These are phyloP conservation scores for Colletotrichum gigasporum DNA, from an alignment of 2,329 filamentous ascomycete species.

Conservation along the genomic window DNA sequence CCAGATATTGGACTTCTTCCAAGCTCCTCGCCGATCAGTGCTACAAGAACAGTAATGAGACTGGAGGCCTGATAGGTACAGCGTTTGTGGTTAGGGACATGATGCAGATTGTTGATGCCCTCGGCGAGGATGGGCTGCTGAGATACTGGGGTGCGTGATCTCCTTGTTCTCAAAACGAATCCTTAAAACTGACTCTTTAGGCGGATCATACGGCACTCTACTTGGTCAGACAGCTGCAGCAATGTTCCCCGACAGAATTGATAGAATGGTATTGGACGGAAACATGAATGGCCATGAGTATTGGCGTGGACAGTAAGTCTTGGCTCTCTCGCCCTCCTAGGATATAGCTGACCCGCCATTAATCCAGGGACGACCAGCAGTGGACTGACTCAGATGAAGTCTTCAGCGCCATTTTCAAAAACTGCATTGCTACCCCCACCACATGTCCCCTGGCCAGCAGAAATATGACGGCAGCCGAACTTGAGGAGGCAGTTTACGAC, in stretches of 20 bases:
- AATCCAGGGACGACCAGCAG: constrained; percentile 36
- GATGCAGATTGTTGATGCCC: constrained; percentile 48
- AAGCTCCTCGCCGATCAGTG: constrained; percentile 36
- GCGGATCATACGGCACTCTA: constrained; percentile 49
- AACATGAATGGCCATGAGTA: constrained; percentile 43
- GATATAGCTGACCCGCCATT: background rate
- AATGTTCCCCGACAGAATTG: constrained; percentile 49
- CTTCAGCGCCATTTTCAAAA: constrained; percentile 37
- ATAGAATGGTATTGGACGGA: constrained; percentile 44
- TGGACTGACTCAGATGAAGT: constrained; percentile 38
- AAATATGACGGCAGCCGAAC: constrained; percentile 29
- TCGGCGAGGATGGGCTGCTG: constrained; percentile 50
- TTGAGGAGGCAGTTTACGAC: constrained; percentile 36
- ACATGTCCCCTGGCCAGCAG: constrained; percentile 36
- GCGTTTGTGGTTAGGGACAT: constrained; percentile 55
- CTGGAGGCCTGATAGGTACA: constrained; percentile 49
- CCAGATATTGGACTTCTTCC: constrained; percentile 37
- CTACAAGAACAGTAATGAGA: constrained; percentile 33
- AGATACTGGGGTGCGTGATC: constrained; percentile 47
- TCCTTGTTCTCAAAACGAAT: background rate
- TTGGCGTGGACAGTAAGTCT: constrained; percentile 36
- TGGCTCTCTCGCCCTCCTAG: too few relatives aligned
- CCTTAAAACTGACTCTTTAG: constrained; percentile 30
- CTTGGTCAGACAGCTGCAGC: constrained; percentile 48
- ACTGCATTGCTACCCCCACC: constrained; percentile 35